Conservation (phyloP, 2,329 filamentous ascomycete genomes). For the Fusarium mangiferae region DNA sequence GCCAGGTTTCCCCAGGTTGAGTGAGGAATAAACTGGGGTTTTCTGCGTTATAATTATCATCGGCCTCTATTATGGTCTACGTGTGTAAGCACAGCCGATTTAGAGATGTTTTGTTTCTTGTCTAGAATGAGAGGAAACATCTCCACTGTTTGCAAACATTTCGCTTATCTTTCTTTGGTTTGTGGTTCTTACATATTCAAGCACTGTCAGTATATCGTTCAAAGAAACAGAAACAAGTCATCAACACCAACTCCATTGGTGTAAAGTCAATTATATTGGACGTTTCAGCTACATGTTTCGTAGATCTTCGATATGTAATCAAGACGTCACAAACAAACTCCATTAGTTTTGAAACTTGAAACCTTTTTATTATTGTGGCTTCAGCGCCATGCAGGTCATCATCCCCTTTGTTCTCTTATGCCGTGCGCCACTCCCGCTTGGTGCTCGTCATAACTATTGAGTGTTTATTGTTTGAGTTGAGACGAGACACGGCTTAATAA, state of each 20-base stretch:
- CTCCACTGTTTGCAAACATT: not conserved
- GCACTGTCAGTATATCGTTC: not conserved
- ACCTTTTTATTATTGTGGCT: constrained; percentile 15
- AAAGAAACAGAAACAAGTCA: not conserved
- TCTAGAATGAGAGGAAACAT: constrained; percentile 1
- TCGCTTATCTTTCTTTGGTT: not conserved
- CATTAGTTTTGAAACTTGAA: not conserved
- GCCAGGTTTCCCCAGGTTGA: not conserved
- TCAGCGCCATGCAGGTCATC: constrained; percentile 5
- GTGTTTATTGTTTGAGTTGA: constrained; percentile 17
- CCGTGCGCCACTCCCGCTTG: constrained; percentile 29
- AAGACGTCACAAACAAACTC: not conserved
- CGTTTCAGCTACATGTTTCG: not conserved
- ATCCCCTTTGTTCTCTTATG: not conserved
- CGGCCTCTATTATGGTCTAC: not conserved
- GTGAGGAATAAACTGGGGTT: not conserved
- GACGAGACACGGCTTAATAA: constrained; percentile 18
- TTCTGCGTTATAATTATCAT: not conserved
- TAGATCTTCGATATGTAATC: not conserved
- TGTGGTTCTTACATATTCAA: not conserved
- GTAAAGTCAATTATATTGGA: not conserved
- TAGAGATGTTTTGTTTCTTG: constrained; percentile 6
- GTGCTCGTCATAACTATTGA: not conserved
- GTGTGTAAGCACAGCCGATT: not conserved
- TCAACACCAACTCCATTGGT: not conserved